phyloP scores from a whole-genome alignment of 495 filamentous ascomycete species.

The Daldinia grandis region DNA sequence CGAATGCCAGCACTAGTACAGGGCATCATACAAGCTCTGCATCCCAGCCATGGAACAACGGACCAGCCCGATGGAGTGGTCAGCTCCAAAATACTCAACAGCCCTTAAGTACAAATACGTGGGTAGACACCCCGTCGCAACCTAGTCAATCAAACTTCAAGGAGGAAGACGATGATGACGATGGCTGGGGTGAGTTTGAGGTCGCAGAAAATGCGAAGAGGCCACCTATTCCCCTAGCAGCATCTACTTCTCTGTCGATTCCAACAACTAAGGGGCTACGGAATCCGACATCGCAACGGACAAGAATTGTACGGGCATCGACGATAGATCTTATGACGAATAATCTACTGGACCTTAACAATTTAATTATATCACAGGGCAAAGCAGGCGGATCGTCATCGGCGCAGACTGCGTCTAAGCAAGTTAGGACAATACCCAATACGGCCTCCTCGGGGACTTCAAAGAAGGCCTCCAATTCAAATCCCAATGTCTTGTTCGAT shows the following conservation, averaged over 20 bases:
- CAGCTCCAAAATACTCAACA: slow-evolving; percentile 30
- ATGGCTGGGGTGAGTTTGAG: slow-evolving; percentile 82
- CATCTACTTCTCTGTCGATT: slow-evolving; percentile 8
- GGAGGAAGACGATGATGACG: slow-evolving; percentile 60
- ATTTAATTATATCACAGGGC: slow-evolving; percentile 14
- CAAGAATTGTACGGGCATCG: slow-evolving; percentile 49
- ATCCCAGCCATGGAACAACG: slow-evolving; percentile 22
- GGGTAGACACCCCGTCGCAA: slow-evolving; percentile 18
- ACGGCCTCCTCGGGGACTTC: slow-evolving; percentile 5
- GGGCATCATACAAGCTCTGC: neutral
- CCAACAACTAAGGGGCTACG: slow-evolving; percentile 20
- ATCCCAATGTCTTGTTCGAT: slow-evolving; percentile 60
- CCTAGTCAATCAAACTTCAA: slow-evolving; percentile 12
- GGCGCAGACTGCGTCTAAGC: slow-evolving; percentile 1
- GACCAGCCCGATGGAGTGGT: slow-evolving; percentile 1
- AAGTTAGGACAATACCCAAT: slow-evolving; percentile 17
- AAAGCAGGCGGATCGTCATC: slow-evolving; percentile 7
- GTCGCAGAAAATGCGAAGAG: slow-evolving; percentile 50
- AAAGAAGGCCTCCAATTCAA: slow-evolving; percentile 26
- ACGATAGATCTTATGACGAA: slow-evolving; percentile 58
- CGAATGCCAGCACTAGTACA: neutral
- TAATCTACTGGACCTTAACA: slow-evolving; percentile 50
- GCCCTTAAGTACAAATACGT: slow-evolving; percentile 26
- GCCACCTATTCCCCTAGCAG: slow-evolving; percentile 5
- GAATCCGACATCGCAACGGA: slow-evolving; percentile 27